Evolutionary conservation across 495 filamentous ascomycete genomes (phyloP).

Genomic region (Venustampulla echinocandica): DNA sequence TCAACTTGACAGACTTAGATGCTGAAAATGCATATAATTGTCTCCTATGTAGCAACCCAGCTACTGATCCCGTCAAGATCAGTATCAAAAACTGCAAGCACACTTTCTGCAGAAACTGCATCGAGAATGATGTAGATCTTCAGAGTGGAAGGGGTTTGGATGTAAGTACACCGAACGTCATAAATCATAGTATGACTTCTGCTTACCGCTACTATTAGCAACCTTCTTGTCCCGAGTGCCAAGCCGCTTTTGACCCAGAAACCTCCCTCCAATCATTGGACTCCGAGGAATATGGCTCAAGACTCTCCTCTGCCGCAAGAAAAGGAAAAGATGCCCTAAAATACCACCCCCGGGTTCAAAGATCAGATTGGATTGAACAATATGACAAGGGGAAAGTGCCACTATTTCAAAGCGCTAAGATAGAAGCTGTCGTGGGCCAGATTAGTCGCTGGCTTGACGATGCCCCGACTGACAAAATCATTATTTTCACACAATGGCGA

Average conservation of each 20-base stretch:
- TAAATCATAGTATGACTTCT: background rate
- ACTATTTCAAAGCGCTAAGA: conserved; percentile 24
- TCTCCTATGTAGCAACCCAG: background rate
- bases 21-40: background rate
- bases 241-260: background rate
- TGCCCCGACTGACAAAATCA: conserved; percentile 30
- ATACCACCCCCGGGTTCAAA: background rate
- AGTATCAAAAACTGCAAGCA: conserved; percentile 19
- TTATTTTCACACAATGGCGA: conserved; percentile 10
- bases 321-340: background rate
- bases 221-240: background rate
- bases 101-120: conserved; percentile 21
- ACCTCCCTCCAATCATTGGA: background rate
- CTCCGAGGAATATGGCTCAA: background rate
- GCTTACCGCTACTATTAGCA: background rate
- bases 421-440: conserved; percentile 16
- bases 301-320: background rate
- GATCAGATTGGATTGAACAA: background rate
- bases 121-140: background rate
- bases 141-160: background rate
- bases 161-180: background rate
- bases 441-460: conserved; percentile 22
- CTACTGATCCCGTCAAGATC: background rate
- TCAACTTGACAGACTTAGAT: background rate
- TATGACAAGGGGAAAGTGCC: background rate